phyloP scores from a whole-genome alignment of 495 filamentous ascomycete genomes.

The Neurospora tetrasperma region DNA sequence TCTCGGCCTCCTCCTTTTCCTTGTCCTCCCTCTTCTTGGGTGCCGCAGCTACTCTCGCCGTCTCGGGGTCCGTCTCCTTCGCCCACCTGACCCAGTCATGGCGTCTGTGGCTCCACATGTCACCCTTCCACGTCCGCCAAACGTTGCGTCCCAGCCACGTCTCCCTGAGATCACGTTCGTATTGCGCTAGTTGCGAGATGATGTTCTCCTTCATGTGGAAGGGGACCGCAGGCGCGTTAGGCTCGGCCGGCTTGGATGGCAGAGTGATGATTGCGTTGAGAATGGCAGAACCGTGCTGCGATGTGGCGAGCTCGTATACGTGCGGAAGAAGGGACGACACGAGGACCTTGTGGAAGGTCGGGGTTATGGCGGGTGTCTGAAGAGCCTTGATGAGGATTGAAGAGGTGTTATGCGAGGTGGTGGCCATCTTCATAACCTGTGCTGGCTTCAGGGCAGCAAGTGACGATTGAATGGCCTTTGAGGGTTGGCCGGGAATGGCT shows the following conservation, averaged over 20 bases:
- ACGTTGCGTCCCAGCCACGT: slow-evolving; percentile 69
- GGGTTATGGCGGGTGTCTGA: slow-evolving; percentile 46
- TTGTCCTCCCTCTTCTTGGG: slow-evolving; percentile 12
- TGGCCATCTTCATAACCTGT: slow-evolving; percentile 29
- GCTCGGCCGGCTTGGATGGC: slow-evolving; percentile 30
- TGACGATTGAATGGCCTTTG: slow-evolving; percentile 33
- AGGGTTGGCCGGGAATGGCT: slow-evolving; percentile 29
- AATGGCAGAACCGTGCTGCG: slow-evolving; percentile 65
- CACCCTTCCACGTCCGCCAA: slow-evolving; percentile 89
- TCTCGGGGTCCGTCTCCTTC: slow-evolving; percentile 40
- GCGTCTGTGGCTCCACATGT: slow-evolving; percentile 54
- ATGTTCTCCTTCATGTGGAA: slow-evolving; percentile 45
- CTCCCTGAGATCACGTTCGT: slow-evolving; percentile 59
- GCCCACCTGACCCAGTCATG: slow-evolving; percentile 62
- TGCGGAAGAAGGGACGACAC: slow-evolving; percentile 40
- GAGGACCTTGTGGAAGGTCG: slow-evolving; percentile 40
- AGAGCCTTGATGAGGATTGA: slow-evolving; percentile 64
- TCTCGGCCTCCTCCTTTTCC: slow-evolving; percentile 3
- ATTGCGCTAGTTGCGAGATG: slow-evolving; percentile 31
- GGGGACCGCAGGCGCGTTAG: slow-evolving; percentile 27
- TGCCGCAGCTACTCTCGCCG: slow-evolving; percentile 15
- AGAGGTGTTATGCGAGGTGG: slow-evolving; percentile 32
- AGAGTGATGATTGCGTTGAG: slow-evolving; percentile 68
- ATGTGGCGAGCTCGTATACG: slow-evolving; percentile 54
- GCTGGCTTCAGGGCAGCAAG: slow-evolving; percentile 26